Evolutionary conservation across 1,284 basidiomycete species (phyloP), one percentile per base, ranked within the genome.

Genomic region (Ustilago nuda): DNA sequence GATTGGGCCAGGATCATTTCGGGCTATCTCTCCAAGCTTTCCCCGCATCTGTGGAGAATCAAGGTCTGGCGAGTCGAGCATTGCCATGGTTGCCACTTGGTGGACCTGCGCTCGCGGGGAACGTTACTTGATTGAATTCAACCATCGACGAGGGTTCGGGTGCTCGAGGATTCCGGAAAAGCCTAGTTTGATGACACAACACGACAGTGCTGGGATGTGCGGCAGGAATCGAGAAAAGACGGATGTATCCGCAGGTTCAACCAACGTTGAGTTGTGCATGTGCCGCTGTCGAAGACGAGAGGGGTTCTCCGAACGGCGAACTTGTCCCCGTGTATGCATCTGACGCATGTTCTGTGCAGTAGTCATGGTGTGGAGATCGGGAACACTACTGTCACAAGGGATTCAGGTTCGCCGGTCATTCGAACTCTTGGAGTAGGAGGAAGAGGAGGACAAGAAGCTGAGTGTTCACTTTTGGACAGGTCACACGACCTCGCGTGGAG

Each of bases 181-280:
- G 39, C 39, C 57, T 48, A 48, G 41, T 13, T 46, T 30, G 55
- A 45, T 56, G 12, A 3, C 8, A 3, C 36, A 56, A 8, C 15
- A 8, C 13, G 33, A 9, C 11, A 8, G 17, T 32, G 30, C 30
- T 5, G 33, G 30, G 30, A 9, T n/a, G 39, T 46, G 55, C 41
- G 55, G 55, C 13, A 35, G 27, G 9, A 46, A 8, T 23, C 4
- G 15, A 30, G 8, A 3, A 15, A 30, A 19, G 35, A 43, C 55
- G 55, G 55, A 56, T 45, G 17, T 43, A 56, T 56, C 55, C 55
- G 55, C 41, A 46, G 55, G 55, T 56, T 39, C 45, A 39, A 17
- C 15, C 39, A 41, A 41, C 13, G 17, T 17, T 41, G 15, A 15
- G 6, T 13, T 37, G 36, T 37, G 36, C 9, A 37, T 37, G 13